phyloP scores from a whole-genome alignment of 1,284 basidiomycete species.

The Lignosus rhinocerotis region DNA sequence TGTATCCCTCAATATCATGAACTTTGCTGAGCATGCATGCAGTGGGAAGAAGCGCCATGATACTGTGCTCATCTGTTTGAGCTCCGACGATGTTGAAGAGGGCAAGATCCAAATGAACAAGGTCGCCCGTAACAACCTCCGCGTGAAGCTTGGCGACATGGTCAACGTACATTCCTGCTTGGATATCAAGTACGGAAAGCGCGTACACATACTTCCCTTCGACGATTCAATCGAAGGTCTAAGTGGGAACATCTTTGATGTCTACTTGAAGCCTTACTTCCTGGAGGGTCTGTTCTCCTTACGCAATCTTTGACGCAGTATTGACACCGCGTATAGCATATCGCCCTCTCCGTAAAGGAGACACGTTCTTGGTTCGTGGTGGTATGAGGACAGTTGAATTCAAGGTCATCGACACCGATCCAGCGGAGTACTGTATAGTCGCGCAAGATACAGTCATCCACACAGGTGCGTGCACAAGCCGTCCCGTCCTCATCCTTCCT shows the following conservation, averaged over 20 bases:
- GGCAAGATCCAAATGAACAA: slow-evolving; percentile 99
- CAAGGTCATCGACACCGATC: slow-evolving; percentile 96
- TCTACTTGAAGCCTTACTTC: slow-evolving; percentile 99
- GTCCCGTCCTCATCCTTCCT: slow-evolving; percentile 2
- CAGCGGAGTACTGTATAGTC: slow-evolving; percentile 95
- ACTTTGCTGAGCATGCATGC: slow-evolving; percentile 7
- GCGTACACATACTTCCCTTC: slow-evolving; percentile 95
- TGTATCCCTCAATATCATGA: background rate
- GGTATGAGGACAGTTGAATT: slow-evolving; percentile 99
- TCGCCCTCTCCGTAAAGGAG: slow-evolving; percentile 92
- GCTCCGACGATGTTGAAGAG: slow-evolving; percentile 95
- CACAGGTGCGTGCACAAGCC: slow-evolving; percentile 54
- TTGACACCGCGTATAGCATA: slow-evolving; percentile 61
- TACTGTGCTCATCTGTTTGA: slow-evolving; percentile 94
- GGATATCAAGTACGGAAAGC: slow-evolving; percentile 99
- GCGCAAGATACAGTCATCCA: slow-evolving; percentile 97
- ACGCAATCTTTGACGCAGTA: background rate
- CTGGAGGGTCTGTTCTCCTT: slow-evolving; percentile 74
- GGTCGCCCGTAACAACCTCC: slow-evolving; percentile 97
- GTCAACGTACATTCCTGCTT: slow-evolving; percentile 94
- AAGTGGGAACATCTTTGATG: slow-evolving; percentile 98
- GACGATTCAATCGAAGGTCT: slow-evolving; percentile 98
- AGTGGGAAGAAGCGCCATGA: slow-evolving; percentile 96
- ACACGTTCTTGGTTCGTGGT: slow-evolving; percentile 98
- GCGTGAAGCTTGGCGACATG: slow-evolving; percentile 96